Evolutionary conservation across 805 yeast species (phyloP).

Genomic region (Hanseniaspora clermontiae): DNA sequence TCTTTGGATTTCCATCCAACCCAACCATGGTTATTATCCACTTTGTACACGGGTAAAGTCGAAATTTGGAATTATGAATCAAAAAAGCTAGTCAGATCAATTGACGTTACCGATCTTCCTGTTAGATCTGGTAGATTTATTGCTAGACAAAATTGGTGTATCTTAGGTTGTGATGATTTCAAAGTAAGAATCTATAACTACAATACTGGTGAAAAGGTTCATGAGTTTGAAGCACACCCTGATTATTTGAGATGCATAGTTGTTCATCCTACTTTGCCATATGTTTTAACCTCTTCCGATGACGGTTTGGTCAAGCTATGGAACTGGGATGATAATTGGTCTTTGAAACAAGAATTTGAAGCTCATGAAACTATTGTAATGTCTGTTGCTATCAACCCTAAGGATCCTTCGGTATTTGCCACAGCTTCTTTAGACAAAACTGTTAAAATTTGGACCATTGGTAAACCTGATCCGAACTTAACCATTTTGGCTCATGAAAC

Average conservation of each 20-base stretch:
- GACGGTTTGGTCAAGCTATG: conserved; percentile 85
- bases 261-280: conserved; percentile 88
- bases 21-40: conserved; percentile 91
- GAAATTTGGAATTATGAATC: conserved; percentile 95
- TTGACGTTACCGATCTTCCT: conserved; percentile 92
- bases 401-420: conserved; percentile 94
- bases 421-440: conserved; percentile 94
- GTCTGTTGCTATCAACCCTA: conserved; percentile 91
- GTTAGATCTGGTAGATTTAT: conserved; percentile 90
- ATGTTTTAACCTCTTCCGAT: conserved; percentile 77
- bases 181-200: conserved; percentile 86
- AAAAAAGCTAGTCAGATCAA: conserved; percentile 60
- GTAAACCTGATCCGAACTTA: conserved; percentile 77
- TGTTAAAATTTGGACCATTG: conserved; percentile 91
- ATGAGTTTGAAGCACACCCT: conserved; percentile 96
- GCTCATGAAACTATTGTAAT: conserved; percentile 94
- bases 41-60: conserved; percentile 69
- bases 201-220: conserved; percentile 86
- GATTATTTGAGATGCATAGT: conserved; percentile 90
- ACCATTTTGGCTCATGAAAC: conserved; percentile 83
- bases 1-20: conserved; percentile 96
- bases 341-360: conserved; percentile 75
- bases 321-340: conserved; percentile 97
- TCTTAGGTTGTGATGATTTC: conserved; percentile 92
- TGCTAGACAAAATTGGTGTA: conserved; percentile 94